Evolutionary conservation across 2,329 filamentous ascomycete species (phyloP).

Genomic region (Tolypocladium endophyticum): DNA sequence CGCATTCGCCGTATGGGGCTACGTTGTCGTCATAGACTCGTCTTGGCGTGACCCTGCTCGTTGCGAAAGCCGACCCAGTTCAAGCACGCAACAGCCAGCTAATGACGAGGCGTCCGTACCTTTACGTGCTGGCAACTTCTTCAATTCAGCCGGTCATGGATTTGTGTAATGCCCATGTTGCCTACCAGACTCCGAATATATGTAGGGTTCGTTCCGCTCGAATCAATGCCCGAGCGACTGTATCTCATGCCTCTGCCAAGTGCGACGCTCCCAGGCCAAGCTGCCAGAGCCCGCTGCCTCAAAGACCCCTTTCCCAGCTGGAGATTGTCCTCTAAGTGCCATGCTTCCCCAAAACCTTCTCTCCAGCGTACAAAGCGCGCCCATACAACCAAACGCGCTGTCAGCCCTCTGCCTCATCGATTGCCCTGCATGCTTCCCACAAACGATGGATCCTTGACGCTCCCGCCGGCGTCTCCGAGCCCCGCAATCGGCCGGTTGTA

Average conservation of each 20-base stretch:
- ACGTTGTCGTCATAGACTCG: background rate
- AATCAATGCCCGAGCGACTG: background rate
- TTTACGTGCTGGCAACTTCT: background rate
- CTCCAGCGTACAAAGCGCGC: background rate
- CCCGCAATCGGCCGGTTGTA: conserved; percentile 95
- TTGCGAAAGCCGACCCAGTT: background rate
- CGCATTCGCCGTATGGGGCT: background rate
- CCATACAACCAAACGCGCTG: background rate
- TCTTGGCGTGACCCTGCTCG: background rate
- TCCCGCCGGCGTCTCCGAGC: conserved; percentile 84
- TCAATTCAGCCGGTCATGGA: background rate
- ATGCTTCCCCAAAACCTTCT: background rate
- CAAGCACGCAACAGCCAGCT: background rate
- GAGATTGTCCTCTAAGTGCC: background rate
- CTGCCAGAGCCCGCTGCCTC: background rate
- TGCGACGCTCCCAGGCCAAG: background rate
- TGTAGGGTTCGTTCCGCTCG: background rate
- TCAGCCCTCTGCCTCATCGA: conserved; percentile 13
- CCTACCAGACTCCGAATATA: conserved; percentile 9
- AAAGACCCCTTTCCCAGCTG: background rate
- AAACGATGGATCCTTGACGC: conserved; percentile 76
- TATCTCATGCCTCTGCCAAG: background rate
- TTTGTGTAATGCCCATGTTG: conserved; percentile 1
- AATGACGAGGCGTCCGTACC: background rate
- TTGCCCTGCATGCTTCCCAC: conserved; percentile 49